Evolutionary conservation across 495 filamentous ascomycete species (phyloP).

Genomic region (Xylaria sp.): DNA sequence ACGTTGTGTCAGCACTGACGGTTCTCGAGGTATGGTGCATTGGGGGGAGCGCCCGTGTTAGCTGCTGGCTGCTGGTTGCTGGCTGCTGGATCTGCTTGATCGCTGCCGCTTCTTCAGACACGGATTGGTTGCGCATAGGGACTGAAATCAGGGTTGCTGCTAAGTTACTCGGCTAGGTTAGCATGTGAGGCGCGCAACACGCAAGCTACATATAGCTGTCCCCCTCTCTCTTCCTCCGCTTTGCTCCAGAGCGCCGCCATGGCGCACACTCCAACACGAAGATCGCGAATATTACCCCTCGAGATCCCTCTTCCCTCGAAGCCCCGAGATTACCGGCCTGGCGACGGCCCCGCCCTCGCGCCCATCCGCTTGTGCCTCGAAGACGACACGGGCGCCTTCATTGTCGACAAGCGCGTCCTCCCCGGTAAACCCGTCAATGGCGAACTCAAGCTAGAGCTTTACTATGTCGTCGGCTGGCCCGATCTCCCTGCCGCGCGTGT

Average conservation of each 20-base stretch:
- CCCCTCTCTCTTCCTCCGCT: neutral
- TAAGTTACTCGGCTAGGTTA: neutral
- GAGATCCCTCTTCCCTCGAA: constrained; percentile 47
- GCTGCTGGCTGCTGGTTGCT: neutral
- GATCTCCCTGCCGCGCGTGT: constrained; percentile 49
- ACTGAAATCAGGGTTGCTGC: neutral
- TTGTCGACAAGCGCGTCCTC: constrained; percentile 52
- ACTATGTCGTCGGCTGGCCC: constrained; percentile 54
- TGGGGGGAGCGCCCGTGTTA: neutral
- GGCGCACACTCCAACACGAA: constrained; percentile 20
- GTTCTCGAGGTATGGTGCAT: too few species aligned
- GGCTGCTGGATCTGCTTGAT: neutral
- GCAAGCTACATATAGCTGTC: neutral
- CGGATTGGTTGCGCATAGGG: neutral
- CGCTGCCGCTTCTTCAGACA: neutral
- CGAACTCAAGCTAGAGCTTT: constrained; percentile 41
- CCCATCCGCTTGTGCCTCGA: constrained; percentile 45
- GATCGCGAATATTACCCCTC: constrained; percentile 27
- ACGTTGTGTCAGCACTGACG: neutral
- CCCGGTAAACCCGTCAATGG: constrained; percentile 40
- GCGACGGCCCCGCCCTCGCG: constrained; percentile 48
- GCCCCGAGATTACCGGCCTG: constrained; percentile 43
- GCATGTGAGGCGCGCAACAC: constrained; percentile 16
- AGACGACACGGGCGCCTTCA: constrained; percentile 53
- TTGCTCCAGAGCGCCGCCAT: constrained; percentile 26